A percentile compares a stretch with the other conserved stretches of the same genome.
phyloP scores from a whole-genome alignment of 1,284 basidiomycete genomes.

The Vanrija sp. region DNA sequence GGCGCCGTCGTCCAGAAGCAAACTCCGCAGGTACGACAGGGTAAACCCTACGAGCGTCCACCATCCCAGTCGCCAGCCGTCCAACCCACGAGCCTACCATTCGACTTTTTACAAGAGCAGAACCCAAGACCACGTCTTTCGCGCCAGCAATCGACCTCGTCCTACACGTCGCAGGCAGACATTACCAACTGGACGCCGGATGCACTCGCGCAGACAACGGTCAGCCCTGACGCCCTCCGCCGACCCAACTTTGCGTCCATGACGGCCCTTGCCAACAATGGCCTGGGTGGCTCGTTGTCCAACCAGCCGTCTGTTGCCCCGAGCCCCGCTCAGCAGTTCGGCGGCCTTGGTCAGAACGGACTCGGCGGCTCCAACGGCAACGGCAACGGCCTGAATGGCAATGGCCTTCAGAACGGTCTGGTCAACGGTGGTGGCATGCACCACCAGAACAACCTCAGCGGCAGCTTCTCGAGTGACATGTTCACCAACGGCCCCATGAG shows the following conservation, averaged over 20 bases:
- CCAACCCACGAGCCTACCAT: slow-evolving; percentile 19
- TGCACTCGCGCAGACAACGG: slow-evolving; percentile 21
- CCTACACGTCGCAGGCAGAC: slow-evolving; percentile 15
- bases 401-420: neutral
- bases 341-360: neutral
- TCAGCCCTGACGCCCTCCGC: slow-evolving; percentile 36
- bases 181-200: slow-evolving; percentile 19
- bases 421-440: neutral
- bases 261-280: slow-evolving; percentile 7
- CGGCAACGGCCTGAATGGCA: slow-evolving; percentile 4
- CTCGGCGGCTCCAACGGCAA: slow-evolving; percentile 4
- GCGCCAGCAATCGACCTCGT: slow-evolving; percentile 28
- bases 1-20: slow-evolving; percentile 42
- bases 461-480: no score
- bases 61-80: slow-evolving; percentile 31
- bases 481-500: neutral
- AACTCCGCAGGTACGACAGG: slow-evolving; percentile 32
- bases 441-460: no score
- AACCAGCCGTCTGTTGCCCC: slow-evolving; percentile 15
- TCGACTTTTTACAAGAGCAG: slow-evolving; percentile 17
- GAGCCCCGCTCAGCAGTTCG: slow-evolving; percentile 10
- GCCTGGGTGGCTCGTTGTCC: slow-evolving; percentile 14
- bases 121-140: slow-evolving; percentile 21
- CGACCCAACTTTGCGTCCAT: slow-evolving; percentile 32
- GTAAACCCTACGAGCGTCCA: slow-evolving; percentile 43